phyloP scores from a whole-genome alignment of 2,329 filamentous ascomycete species.

The Tolypocladium inflatum region DNA sequence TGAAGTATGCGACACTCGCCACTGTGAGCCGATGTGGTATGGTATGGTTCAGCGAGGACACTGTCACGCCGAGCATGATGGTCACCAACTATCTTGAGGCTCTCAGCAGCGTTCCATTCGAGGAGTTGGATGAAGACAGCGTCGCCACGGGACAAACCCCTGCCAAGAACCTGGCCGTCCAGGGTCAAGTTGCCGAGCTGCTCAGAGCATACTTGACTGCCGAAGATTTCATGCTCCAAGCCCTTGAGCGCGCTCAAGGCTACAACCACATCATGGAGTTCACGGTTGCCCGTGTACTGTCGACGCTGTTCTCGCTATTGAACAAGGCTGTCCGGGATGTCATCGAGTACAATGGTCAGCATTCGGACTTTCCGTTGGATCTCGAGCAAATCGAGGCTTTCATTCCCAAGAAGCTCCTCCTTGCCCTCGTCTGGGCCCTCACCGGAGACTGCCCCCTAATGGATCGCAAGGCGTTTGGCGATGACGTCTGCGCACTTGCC shows the following conservation, averaged over 20 bases:
- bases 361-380: conserved; percentile 88
- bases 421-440: conserved; percentile 90
- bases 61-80: conserved; percentile 87
- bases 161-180: conserved; percentile 68
- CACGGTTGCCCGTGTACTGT: conserved; percentile 80
- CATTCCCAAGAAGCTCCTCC: conserved; percentile 84
- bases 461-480: conserved; percentile 84
- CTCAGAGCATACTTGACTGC: conserved; percentile 65
- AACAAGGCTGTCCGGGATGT: conserved; percentile 90
- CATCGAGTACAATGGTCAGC: conserved; percentile 91
- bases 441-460: conserved; percentile 86
- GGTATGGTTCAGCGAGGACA: conserved; percentile 99
- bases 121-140: conserved; percentile 90
- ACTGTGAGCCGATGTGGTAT: conserved; percentile 99
- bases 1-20: conserved; percentile 94
- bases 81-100: conserved; percentile 82
- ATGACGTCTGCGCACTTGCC: conserved; percentile 71
- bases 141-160: conserved; percentile 66
- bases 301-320: conserved; percentile 86
- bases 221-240: conserved; percentile 72
- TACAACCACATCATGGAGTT: conserved; percentile 99
- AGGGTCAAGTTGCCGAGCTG: conserved; percentile 70
- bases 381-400: conserved; percentile 83
- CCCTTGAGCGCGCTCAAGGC: conserved; percentile 63
- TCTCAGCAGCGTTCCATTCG: conserved; percentile 74